These are phyloP conservation scores for Leccinum imitatum DNA, from an alignment of 768 basidiomycete genomes.

Conservation along the genomic window DNA sequence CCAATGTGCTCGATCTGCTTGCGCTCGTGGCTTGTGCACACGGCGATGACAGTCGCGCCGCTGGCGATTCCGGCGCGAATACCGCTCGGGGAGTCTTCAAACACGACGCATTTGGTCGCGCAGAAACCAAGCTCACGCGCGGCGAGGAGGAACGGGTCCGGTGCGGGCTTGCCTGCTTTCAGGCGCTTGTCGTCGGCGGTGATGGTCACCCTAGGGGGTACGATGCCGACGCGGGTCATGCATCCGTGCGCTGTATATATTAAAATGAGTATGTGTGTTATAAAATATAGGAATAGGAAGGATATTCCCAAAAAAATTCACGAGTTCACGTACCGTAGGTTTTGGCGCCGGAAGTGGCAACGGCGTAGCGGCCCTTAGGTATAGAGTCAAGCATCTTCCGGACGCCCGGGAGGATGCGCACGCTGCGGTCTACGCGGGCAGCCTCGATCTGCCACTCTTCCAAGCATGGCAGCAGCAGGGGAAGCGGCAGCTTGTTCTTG, in stretches of 20 bases:
- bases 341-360: conserved; percentile 73
- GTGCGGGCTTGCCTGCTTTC: conserved; percentile 62
- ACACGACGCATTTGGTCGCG: conserved; percentile 65
- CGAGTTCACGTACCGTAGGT: conserved; percentile 51
- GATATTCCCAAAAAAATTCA: neutral
- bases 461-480: conserved; percentile 27
- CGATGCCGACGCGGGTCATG: conserved; percentile 68
- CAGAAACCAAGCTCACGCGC: conserved; percentile 56
- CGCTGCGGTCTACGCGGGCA: conserved; percentile 55
- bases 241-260: conserved; percentile 53
- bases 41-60: conserved; percentile 69
- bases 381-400: conserved; percentile 62
- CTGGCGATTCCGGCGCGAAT: conserved; percentile 71
- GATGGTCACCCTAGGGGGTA: conserved; percentile 65
- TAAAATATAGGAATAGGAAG: neutral
- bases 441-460: conserved; percentile 60
- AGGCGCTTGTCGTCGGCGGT: conserved; percentile 76
- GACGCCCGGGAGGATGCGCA: conserved; percentile 72
- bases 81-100: conserved; percentile 71
- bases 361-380: conserved; percentile 64
- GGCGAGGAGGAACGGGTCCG: conserved; percentile 64
- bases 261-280: neutral
- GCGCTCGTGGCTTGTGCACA: conserved; percentile 71
- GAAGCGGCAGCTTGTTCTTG: neutral
- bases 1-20: conserved; percentile 47